phyloP scores from a whole-genome alignment of 441 rosid species.

The Adansonia gregorii region DNA sequence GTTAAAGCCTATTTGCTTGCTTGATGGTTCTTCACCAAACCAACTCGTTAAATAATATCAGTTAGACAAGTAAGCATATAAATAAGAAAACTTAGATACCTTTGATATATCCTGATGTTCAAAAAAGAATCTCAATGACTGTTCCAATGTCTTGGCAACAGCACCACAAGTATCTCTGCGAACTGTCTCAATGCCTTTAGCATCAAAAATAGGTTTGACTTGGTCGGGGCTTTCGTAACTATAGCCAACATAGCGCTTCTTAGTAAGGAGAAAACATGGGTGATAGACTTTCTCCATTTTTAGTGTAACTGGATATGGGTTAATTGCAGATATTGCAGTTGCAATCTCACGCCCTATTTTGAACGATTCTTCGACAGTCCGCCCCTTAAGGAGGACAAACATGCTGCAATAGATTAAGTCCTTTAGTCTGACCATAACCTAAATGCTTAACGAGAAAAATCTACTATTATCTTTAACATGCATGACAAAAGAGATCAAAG shows the following conservation, averaged over 20 bases:
- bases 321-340: constrained; percentile 81
- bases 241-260: constrained; percentile 97
- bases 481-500: constrained; percentile 3
- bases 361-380: constrained; percentile 71
- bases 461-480: not conserved
- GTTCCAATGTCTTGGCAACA: constrained; percentile 90
- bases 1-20: constrained; percentile 17
- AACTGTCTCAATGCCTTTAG: constrained; percentile 98
- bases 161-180: constrained; percentile 92
- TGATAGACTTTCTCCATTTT: constrained; percentile 98
- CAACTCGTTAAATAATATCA: constrained; percentile 15
- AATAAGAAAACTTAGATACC: constrained; percentile 43
- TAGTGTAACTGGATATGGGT: constrained; percentile 87
- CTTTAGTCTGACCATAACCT: constrained; percentile 25
- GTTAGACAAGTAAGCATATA: constrained; percentile 18
- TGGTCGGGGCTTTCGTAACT: constrained; percentile 86
- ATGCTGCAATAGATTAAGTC: constrained; percentile 57
- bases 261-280: constrained; percentile 93
- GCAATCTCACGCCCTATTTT: constrained; percentile 84
- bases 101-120: constrained; percentile 64
- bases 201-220: constrained; percentile 79
- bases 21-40: constrained; percentile 7
- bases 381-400: constrained; percentile 93
- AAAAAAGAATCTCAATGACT: constrained; percentile 79
- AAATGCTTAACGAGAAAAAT: constrained; percentile 16